Conservation (phyloP, 2,329 filamentous ascomycete genomes). For the Alternaria sp. region DNA sequence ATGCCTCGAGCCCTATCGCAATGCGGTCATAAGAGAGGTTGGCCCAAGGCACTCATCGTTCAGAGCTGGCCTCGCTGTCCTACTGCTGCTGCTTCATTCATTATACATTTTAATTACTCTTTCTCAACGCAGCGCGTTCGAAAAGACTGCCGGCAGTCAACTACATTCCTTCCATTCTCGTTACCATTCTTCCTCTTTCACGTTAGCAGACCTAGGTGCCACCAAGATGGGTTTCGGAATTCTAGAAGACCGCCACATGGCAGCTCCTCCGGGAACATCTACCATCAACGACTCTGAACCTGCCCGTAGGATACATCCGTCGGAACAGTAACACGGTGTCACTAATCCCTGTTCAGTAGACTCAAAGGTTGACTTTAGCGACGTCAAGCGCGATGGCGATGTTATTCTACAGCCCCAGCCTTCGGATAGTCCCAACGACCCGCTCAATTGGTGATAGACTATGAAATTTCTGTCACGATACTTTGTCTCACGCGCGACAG, state of each 20-base stretch:
- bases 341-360: conserved; percentile 14
- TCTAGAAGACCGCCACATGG: conserved; percentile 39
- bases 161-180: not conserved
- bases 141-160: conserved; percentile 37
- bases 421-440: conserved; percentile 88
- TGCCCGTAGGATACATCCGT: conserved; percentile 6
- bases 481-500: not conserved
- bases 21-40: conserved; percentile 11
- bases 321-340: not conserved
- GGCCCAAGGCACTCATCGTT: not conserved
- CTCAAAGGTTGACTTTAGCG: conserved; percentile 18
- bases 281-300: conserved; percentile 27
- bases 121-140: not conserved
- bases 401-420: conserved; percentile 91
- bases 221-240: conserved; percentile 41
- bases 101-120: not conserved
- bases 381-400: conserved; percentile 58
- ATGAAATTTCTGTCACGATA: not conserved
- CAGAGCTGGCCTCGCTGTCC: conserved; percentile 12
- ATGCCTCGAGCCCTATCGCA: not conserved
- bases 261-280: conserved; percentile 39
- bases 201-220: not conserved
- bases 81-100: not conserved
- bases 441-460: conserved; percentile 58
- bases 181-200: not conserved